phyloP scores from a whole-genome alignment of 345 rosid species.

The Rhodomyrtus tomentosa region DNA sequence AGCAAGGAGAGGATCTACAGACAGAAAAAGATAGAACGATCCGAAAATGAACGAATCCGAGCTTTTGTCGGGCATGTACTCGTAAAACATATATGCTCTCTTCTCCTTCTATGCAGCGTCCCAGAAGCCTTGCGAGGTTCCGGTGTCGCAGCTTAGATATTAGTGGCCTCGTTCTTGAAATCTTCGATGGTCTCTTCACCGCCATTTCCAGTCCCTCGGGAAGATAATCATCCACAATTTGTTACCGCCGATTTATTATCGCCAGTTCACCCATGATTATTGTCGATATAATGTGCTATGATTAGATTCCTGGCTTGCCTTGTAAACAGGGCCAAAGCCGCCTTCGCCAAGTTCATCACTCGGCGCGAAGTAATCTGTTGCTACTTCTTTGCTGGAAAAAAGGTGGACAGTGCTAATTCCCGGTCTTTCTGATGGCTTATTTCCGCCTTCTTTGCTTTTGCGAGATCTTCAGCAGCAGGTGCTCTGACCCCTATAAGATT shows the following conservation, averaged over 20 bases:
- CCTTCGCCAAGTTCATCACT: slow-evolving; percentile 39
- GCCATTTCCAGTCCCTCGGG: slow-evolving; percentile 3
- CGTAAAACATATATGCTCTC: not conserved
- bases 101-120: not conserved
- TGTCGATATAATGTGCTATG: not conserved
- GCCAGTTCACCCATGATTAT: not conserved
- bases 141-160: slow-evolving; percentile 5
- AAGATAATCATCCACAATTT: not conserved
- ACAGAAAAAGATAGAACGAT: not conserved
- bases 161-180: slow-evolving; percentile 11
- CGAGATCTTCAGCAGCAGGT: not conserved
- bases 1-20: not conserved
- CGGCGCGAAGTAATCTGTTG: slow-evolving; percentile 20
- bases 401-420: not conserved
- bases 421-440: not conserved
- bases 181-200: slow-evolving; percentile 8
- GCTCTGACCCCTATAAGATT: not conserved
- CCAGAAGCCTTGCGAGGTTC: not conserved
- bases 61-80: not conserved
- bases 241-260: not conserved
- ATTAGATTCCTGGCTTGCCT: slow-evolving; percentile 6
- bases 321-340: slow-evolving; percentile 47
- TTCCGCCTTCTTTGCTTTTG: not conserved
- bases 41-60: slow-evolving; percentile 12
- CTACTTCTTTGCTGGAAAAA: slow-evolving; percentile 6